Conservation (phyloP, 1,284 basidiomycete species). For the Cystobasidiaceae sp. region DNA sequence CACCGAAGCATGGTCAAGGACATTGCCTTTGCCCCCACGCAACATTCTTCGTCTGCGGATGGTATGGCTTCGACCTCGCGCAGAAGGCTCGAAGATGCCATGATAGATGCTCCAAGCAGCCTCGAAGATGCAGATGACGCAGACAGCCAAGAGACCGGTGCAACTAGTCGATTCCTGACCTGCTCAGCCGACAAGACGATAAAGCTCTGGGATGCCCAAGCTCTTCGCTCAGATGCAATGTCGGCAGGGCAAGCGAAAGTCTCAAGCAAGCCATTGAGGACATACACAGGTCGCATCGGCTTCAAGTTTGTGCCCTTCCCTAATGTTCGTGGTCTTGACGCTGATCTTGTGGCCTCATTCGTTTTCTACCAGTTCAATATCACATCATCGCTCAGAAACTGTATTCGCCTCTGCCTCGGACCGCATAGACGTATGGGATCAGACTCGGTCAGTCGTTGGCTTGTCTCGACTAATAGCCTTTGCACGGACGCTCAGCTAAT, state of each 20-base stretch:
- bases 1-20: constrained; percentile 92
- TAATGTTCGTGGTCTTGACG: not conserved
- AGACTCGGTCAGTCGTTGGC: constrained; percentile 63
- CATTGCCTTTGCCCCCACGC: constrained; percentile 58
- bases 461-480: not conserved
- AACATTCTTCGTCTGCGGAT: constrained; percentile 17
- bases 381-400: constrained; percentile 81
- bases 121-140: constrained; percentile 33
- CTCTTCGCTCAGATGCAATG: constrained; percentile 42
- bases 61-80: constrained; percentile 16
- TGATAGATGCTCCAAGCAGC: constrained; percentile 39
- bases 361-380: not conserved
- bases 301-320: constrained; percentile 59
- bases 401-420: constrained; percentile 92
- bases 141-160: constrained; percentile 38
- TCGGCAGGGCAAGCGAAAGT: constrained; percentile 39
- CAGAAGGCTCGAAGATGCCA: constrained; percentile 4
- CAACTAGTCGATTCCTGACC: constrained; percentile 68
- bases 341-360: not conserved
- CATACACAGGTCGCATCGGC: constrained; percentile 73
- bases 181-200: constrained; percentile 87
- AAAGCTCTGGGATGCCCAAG: constrained; percentile 74
- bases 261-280: constrained; percentile 57
- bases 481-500: not conserved
- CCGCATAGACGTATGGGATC: constrained; percentile 94